Evolutionary conservation across 345 rosid genomes (phyloP).

Genomic region (Eucalyptus microcorys): DNA sequence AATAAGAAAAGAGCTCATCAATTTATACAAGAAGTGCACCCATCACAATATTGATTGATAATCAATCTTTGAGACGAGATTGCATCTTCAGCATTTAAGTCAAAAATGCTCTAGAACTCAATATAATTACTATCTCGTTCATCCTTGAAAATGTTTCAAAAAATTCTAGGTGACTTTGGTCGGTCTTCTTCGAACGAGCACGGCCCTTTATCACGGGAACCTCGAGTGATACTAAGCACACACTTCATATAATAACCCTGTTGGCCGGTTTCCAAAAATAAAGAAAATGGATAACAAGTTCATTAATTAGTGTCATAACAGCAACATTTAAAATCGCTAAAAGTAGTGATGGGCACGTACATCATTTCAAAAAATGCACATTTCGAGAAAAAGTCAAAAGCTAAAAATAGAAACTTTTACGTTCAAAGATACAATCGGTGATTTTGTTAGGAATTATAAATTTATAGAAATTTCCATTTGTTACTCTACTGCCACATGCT

Average conservation of each 20-base stretch:
- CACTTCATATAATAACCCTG: no score
- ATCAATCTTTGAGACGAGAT: accelerated
- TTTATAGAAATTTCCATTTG: neutral
- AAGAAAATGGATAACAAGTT: no score
- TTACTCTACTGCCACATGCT: neutral
- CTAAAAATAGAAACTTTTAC: neutral
- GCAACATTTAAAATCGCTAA: no score
- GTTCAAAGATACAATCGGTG: accelerated
- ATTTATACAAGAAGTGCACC: no score
- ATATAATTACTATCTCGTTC: accelerated
- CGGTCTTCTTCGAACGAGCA: accelerated
- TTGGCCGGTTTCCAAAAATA: no score
- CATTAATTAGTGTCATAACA: neutral
- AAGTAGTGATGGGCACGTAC: neutral
- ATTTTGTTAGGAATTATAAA: neutral
- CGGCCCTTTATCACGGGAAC: accelerated
- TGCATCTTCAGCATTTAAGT: no score
- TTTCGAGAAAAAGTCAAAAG: neutral
- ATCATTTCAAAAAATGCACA: neutral
- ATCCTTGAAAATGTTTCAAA: no score
- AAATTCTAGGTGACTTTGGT: no score
- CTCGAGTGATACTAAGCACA: no score
- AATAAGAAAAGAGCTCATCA: no score
- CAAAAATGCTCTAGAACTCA: accelerated
- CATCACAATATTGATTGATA: no score